These are phyloP conservation scores for Syzygium aqueum DNA, from an alignment of 345 rosid species.

Conservation along the genomic window DNA sequence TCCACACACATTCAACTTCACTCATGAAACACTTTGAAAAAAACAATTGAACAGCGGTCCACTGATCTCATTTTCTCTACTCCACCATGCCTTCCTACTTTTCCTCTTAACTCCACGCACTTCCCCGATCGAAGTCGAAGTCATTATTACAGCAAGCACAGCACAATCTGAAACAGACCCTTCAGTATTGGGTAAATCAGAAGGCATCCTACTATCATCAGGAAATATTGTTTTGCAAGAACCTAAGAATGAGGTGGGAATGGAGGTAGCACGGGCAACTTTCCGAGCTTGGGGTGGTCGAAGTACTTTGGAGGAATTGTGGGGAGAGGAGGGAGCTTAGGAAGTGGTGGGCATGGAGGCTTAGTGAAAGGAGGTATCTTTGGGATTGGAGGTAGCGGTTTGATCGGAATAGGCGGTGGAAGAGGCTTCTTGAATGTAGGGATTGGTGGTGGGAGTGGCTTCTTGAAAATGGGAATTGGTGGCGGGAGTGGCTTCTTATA, in stretches of 20 bases:
- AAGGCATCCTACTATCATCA: neutral
- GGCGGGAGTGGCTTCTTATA: neutral
- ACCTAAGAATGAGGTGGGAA: neutral
- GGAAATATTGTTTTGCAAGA: neutral
- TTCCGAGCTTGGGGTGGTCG: conserved; percentile 36
- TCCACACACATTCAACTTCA: neutral
- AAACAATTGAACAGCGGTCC: neutral
- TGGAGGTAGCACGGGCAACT: conserved; percentile 24
- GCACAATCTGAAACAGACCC: neutral
- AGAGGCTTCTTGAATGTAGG: neutral
- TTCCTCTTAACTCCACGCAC: neutral
- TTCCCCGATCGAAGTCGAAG: neutral
- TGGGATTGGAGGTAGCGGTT: conserved; percentile 8
- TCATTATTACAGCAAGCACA: neutral
- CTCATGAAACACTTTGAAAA: neutral
- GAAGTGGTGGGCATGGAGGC: conserved; percentile 10
- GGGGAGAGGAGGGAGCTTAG: conserved; percentile 17
- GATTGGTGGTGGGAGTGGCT: neutral
- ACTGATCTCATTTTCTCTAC: neutral
- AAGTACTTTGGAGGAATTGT: conserved; percentile 28
- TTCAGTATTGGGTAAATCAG: neutral
- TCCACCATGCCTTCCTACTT: neutral
- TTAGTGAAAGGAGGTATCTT: conserved; percentile 9
- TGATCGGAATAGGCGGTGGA: neutral
- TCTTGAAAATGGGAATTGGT: neutral